A percentile compares a stretch with the other conserved stretches of the same genome.
Evolutionary conservation across 139 green algal genomes (phyloP).

Genomic region (Chlamydomonas asymmetrica): DNA sequence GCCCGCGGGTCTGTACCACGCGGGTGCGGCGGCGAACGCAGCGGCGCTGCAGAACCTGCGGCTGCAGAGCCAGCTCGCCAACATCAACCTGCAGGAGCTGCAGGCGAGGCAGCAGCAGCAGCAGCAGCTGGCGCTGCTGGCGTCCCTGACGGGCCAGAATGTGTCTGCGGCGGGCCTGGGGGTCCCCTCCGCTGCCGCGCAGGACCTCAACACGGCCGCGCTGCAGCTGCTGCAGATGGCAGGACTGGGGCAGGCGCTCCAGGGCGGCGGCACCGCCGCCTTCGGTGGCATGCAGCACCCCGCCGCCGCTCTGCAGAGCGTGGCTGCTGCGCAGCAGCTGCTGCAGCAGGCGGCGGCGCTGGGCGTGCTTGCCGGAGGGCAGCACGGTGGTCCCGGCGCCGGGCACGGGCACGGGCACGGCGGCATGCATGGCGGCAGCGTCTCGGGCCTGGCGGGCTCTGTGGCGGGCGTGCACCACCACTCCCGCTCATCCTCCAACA

Average conservation of each 20-base stretch:
- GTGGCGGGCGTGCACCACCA: slow-evolving; percentile 1
- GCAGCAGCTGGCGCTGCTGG: slow-evolving; percentile 26
- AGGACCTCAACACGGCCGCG: slow-evolving; percentile 26
- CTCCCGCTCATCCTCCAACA: neutral
- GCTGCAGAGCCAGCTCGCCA: no score
- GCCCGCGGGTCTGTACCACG: neutral
- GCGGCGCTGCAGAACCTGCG: slow-evolving; percentile 12
- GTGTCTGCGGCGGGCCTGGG: slow-evolving; percentile 10
- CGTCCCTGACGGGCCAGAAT: slow-evolving; percentile 14
- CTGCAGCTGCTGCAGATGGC: slow-evolving; percentile 44
- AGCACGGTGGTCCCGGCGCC: slow-evolving; percentile 12
- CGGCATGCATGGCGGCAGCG: no score
- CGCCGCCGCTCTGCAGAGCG: neutral
- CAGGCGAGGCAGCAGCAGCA: slow-evolving; percentile 48
- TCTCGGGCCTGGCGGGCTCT: neutral
- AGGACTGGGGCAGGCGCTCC: slow-evolving; percentile 13
- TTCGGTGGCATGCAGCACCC: neutral
- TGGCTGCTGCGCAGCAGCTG: slow-evolving; percentile 26
- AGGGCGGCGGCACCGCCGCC: neutral
- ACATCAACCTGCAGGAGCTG: slow-evolving; percentile 37
- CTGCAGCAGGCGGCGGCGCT: slow-evolving; percentile 43
- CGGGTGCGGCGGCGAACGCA: neutral
- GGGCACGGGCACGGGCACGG: slow-evolving; percentile 1
- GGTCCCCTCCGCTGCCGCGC: no score
- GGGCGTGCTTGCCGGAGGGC: slow-evolving; percentile 28